Conservation (phyloP, 495 filamentous ascomycete species). For the Sphaerosporella brunnea region DNA sequence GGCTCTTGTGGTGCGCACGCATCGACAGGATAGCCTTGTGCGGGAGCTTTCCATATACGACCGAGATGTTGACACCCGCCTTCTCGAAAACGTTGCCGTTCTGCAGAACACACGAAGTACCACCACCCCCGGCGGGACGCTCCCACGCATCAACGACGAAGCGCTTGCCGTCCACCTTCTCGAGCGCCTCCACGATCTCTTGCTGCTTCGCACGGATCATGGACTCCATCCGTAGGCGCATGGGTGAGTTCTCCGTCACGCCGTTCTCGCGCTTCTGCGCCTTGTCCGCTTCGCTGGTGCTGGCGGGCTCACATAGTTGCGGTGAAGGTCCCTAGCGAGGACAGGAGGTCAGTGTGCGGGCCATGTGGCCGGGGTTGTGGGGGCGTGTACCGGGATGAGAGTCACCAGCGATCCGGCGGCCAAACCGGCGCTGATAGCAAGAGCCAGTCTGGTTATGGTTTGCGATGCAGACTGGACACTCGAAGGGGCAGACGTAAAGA, state of each 20-base stretch:
- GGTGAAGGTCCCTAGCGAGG: not conserved
- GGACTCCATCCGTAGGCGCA: slow-evolving; percentile 93
- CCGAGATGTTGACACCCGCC: slow-evolving; percentile 83
- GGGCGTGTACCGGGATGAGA: not conserved
- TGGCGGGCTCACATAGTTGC: not conserved
- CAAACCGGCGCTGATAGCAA: not conserved
- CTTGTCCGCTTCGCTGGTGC: slow-evolving; percentile 30
- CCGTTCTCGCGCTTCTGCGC: slow-evolving; percentile 47
- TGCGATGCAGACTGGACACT: too few relatives aligned
- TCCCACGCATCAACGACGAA: slow-evolving; percentile 78
- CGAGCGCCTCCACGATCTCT: slow-evolving; percentile 63
- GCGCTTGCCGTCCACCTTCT: slow-evolving; percentile 60
- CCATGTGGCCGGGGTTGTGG: not conserved
- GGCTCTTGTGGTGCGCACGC: slow-evolving; percentile 84
- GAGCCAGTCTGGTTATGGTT: not conserved
- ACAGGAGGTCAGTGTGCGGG: not conserved
- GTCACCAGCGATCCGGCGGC: slow-evolving; percentile 1
- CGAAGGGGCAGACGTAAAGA: too few relatives aligned
- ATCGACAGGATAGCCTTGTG: slow-evolving; percentile 79
- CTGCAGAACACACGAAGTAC: slow-evolving; percentile 85
- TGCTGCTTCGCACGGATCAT: slow-evolving; percentile 85
- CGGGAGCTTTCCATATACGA: slow-evolving; percentile 86
- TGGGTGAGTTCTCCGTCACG: slow-evolving; percentile 57
- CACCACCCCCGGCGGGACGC: slow-evolving; percentile 60
- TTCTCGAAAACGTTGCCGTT: slow-evolving; percentile 97